A percentile compares a stretch with the other conserved stretches of the same genome.
These are phyloP conservation scores for Trypethelium eluteriae DNA, from an alignment of 495 filamentous ascomycete genomes.

Conservation along the genomic window DNA sequence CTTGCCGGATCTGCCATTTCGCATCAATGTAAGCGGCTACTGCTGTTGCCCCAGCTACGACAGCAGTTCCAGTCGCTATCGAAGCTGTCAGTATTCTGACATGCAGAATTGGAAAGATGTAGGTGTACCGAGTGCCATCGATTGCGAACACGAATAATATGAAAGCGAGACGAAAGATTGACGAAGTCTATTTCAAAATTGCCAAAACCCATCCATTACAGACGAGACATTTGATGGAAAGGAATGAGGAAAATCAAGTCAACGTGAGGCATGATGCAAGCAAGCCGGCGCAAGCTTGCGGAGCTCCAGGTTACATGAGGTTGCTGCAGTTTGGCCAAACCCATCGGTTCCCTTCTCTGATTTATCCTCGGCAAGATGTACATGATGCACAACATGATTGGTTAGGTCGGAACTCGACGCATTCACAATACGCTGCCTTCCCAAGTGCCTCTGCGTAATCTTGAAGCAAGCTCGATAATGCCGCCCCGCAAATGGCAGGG, in stretches of 20 bases:
- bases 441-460: background rate
- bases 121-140: background rate
- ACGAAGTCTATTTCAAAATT: no score
- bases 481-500: background rate
- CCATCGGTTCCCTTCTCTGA: background rate
- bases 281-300: background rate
- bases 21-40: conserved; percentile 25
- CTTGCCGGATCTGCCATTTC: conserved; percentile 23
- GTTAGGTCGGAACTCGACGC: background rate
- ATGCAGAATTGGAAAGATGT: background rate
- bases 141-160: background rate
- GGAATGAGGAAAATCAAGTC: no score
- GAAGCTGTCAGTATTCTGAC: background rate
- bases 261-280: background rate
- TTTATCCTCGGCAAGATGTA: background rate
- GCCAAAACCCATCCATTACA: no score
- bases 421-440: background rate
- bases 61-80: conserved; percentile 7
- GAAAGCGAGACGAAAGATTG: no score
- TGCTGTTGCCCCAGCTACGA: conserved; percentile 21
- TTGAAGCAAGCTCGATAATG: background rate
- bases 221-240: no score
- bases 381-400: background rate
- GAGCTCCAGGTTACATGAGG: background rate
- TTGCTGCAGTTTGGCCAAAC: background rate